These are phyloP conservation scores for Tagetes erecta DNA, from an alignment of 129 eudicot species.

Conservation along the genomic window DNA sequence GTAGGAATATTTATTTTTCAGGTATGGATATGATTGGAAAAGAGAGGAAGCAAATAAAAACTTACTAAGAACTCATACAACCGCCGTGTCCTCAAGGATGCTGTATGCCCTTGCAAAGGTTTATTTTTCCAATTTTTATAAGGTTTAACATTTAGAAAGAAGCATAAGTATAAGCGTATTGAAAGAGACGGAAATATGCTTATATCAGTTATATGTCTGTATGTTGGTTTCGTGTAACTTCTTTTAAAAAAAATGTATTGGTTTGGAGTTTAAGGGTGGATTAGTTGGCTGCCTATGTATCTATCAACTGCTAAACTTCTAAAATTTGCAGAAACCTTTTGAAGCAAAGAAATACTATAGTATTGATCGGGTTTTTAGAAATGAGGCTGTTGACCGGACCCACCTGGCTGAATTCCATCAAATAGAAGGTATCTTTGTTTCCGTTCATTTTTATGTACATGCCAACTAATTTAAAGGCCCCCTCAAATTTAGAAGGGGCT, in stretches of 20 bases:
- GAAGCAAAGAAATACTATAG: constrained; percentile 71
- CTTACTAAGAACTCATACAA: constrained; percentile 85
- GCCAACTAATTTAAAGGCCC: too few species aligned
- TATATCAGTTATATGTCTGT: not conserved
- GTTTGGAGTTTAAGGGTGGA: constrained; percentile 18
- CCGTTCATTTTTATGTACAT: not conserved
- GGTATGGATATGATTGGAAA: constrained; percentile 92
- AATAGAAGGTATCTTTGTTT: constrained; percentile 69
- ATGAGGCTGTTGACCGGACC: constrained; percentile 96
- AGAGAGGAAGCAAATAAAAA: constrained; percentile 88
- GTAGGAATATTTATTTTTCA: constrained; percentile 19
- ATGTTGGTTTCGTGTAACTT: not conserved
- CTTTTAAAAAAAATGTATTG: not conserved
- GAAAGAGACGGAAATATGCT: constrained; percentile 1
- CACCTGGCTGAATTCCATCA: constrained; percentile 98
- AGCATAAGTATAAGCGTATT: not conserved
- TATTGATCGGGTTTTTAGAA: constrained; percentile 93
- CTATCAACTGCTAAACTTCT: constrained; percentile 4
- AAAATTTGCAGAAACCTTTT: constrained; percentile 62
- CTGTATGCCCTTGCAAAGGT: constrained; percentile 87
- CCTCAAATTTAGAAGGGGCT: too few species aligned
- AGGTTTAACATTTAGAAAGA: not conserved
- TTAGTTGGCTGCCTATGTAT: constrained; percentile 15
- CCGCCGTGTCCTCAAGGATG: constrained; percentile 98
- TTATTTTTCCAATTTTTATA: constrained; percentile 10